Evolutionary conservation across 2,329 filamentous ascomycete genomes (phyloP), one percentile per base, ranked within the genome.

Genomic region (Chaetothyriales sp.): DNA sequence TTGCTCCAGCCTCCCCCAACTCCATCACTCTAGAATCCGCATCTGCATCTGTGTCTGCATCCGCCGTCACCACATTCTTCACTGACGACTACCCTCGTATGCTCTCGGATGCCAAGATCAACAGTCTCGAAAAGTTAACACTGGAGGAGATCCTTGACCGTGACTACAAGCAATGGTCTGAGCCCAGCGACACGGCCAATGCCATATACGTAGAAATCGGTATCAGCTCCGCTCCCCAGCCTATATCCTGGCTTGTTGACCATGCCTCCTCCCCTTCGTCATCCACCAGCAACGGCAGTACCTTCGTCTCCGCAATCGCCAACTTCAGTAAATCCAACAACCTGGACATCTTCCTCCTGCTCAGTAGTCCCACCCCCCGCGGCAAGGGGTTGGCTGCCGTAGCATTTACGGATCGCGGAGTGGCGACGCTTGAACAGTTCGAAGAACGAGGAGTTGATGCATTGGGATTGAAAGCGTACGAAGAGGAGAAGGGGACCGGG

Each of bases 121-220:
- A 80, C 53, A 75, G 69, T 44, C 62, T 83, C 40, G 72, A 73
- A 43, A 64, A 70, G 2, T 63, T 83, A 20, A 71, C 67, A 9
- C 61, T 80, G 54, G 64, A 71, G 2, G 80, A 82, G 59, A 74
- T 81, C 18, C 64, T 83, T 52, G 70, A 73, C 43, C 77, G 81
- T 54, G 80, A 83, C 62, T 83, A 81, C 61, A 83, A 83, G 64
- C 69, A 77, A 48, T 83, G 80, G 80, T 69, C 68, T 1, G 75
- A 59, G 10, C 51, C 58, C 3, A 56, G 52, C 22, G 18, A n/a
- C 51, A 40, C 22, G 6, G 22, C 22, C 59, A 54, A 63, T 59
- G 49, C 65, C 59, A 43, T 59, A 64, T 59, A 52, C 1, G 29
- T 72, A 33, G 73, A 69, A 48, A 67, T 83, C 18, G 80, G 80